Base-by-base conservation (phyloP, 495 filamentous ascomycete genomes). In the Podospora pseudopauciseta region DNA sequence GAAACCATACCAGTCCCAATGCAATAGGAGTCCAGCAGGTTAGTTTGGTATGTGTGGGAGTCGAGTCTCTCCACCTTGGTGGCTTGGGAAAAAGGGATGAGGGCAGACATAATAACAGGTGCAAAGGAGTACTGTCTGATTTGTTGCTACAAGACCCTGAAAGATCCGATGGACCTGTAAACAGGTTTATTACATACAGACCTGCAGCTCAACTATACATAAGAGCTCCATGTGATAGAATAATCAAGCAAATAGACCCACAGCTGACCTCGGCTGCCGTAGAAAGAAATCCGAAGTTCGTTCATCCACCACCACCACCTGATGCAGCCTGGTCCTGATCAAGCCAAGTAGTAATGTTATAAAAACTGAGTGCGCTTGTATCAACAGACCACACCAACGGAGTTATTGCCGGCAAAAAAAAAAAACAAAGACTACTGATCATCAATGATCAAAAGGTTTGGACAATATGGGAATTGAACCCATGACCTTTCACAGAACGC, bases 11-110 rank as follows among this genome's bases (percentile, higher is more conserved):
- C 88, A 19, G 83, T 84, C 60, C 91, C 91, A 69, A 93, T 92
- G 68, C 85, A 90, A 86, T 87, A 94, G 19, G 86, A 84, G 18
- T 84, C 78, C 4, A 74, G 73, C 20, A 94, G 84, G 67, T 86
- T 69, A 32, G 81, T 85, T 9, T 76, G 76, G 77, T 93, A 94
- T 2, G 85, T 87, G 72, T 89, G 85, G 0, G 84, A 80, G 68
- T 84, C 85, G 56, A 89, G 65, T n/a, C 78, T 80, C 27, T 78
- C 78, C 26, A 91, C 76, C 15, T 80, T 77, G 18, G 85, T 76
- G 6, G 77, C 73, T 53, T 78, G 62, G 4, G 72, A 72, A 57
- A 81, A 78, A 5, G 75, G 67, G 11, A 76, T 55, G 13, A 72
- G 60, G 1, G 39, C 18, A 15, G 58, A 32, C 18, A 59, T 58